These are phyloP conservation scores for Rosa chinensis DNA, from an alignment of 306 rosid genomes.

Conservation along the genomic window DNA sequence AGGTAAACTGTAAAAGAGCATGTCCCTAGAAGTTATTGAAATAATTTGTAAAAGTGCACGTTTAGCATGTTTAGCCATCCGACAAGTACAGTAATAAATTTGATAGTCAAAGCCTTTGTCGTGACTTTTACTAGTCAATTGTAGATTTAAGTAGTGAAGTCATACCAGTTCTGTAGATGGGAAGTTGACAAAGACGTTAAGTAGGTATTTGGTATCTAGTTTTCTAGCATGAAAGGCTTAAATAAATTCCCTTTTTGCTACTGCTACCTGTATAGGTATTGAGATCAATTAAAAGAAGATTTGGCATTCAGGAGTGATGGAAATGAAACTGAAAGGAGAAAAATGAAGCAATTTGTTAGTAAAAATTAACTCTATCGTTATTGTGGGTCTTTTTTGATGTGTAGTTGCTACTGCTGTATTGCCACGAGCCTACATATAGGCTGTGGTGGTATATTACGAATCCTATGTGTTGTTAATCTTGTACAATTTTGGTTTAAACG, in stretches of 20 bases:
- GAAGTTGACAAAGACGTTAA: background rate
- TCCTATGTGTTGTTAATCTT: background rate
- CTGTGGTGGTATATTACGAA: background rate
- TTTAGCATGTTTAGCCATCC: background rate
- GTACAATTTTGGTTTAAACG: background rate
- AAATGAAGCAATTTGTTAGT: background rate
- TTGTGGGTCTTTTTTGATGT: background rate
- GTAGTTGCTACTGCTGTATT: background rate
- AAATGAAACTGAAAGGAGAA: background rate
- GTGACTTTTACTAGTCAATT: background rate
- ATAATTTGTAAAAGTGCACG: background rate
- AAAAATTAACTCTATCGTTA: background rate
- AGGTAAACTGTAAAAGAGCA: background rate
- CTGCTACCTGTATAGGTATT: background rate
- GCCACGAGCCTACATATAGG: background rate
- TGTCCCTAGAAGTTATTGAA: background rate
- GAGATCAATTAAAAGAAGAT: background rate
- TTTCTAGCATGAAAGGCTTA: background rate
- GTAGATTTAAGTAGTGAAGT: background rate
- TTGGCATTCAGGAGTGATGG: background rate
- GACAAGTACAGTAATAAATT: background rate
- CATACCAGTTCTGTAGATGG: background rate
- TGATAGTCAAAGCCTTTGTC: background rate
- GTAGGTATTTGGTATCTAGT: background rate
- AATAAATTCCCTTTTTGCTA: background rate